Evolutionary conservation across 108 stramenopile genomes (phyloP).

Genomic region (Cyclotella sp.): DNA sequence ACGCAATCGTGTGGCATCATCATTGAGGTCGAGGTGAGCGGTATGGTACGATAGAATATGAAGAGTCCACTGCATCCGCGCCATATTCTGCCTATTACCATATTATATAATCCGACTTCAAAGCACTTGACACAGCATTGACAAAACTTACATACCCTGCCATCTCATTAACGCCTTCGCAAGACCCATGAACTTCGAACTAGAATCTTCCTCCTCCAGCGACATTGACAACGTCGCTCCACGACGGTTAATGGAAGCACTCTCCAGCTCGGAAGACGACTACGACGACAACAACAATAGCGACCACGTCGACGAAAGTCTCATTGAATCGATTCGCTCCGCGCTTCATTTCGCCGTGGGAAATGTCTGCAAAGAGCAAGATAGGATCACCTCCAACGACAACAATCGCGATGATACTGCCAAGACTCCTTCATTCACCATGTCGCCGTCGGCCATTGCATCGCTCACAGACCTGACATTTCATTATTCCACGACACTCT

Average conservation of each 20-base stretch:
- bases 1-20: too few relatives aligned
- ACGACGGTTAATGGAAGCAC: background rate
- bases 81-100: too few relatives aligned
- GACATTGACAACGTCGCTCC: background rate
- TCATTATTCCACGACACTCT: constrained; percentile 55
- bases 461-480: constrained; percentile 62
- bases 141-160: background rate
- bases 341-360: constrained; percentile 11
- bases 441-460: constrained; percentile 42
- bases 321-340: constrained; percentile 1
- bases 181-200: constrained; percentile 4
- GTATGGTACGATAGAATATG: too few relatives aligned
- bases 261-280: background rate
- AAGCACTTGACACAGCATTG: background rate
- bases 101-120: too few relatives aligned
- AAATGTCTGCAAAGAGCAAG: background rate
- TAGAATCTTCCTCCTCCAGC: background rate
- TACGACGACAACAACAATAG: background rate
- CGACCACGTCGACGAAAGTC: background rate
- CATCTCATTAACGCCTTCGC: too few relatives aligned
- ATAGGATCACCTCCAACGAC: background rate
- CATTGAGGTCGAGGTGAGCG: too few relatives aligned
- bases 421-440: constrained; percentile 12
- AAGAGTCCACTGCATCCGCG: too few relatives aligned
- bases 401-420: background rate